Evolutionary conservation across 2,329 filamentous ascomycete species (phyloP).

Genomic region (Claviceps sp.): DNA sequence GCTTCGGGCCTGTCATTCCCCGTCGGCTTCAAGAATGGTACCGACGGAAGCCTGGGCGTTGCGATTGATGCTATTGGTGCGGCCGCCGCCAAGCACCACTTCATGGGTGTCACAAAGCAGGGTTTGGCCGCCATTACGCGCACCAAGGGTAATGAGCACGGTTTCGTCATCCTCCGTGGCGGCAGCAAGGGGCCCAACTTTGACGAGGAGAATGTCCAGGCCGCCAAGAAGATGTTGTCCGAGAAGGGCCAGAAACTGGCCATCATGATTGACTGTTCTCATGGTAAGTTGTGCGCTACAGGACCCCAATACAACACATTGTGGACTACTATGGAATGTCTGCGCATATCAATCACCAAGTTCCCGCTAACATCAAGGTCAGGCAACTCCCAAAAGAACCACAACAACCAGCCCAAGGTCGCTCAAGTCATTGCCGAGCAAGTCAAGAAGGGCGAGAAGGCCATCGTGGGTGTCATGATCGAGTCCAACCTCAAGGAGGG

Average conservation of each 20-base stretch:
- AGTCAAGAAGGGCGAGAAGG: constrained; percentile 71
- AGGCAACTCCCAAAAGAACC: constrained; percentile 96
- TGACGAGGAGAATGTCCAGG: constrained; percentile 70
- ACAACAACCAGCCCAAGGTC: constrained; percentile 87
- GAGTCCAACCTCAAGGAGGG: constrained; percentile 93
- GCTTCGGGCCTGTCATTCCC: constrained; percentile 93
- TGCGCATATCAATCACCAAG: too few species aligned
- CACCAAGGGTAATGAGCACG: constrained; percentile 89
- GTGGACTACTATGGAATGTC: too few species aligned
- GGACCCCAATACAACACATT: too few species aligned
- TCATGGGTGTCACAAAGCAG: constrained; percentile 97
- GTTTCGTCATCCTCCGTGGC: constrained; percentile 90
- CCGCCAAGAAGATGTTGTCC: constrained; percentile 61
- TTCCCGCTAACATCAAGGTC: background rate
- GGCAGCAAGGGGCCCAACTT: constrained; percentile 90
- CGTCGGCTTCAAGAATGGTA: constrained; percentile 99
- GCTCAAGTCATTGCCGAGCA: constrained; percentile 60
- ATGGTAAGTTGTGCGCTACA: constrained; percentile 45
- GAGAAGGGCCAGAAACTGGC: constrained; percentile 78
- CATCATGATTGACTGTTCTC: constrained; percentile 97
- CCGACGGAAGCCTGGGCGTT: constrained; percentile 79
- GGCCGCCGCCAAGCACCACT: constrained; percentile 78
- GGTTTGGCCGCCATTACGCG: constrained; percentile 89
- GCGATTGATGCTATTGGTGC: constrained; percentile 93
- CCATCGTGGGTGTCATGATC: constrained; percentile 95